Conservation (phyloP, 1,139 yeast species). For the Yamadazyma pseudoaaseri region DNA sequence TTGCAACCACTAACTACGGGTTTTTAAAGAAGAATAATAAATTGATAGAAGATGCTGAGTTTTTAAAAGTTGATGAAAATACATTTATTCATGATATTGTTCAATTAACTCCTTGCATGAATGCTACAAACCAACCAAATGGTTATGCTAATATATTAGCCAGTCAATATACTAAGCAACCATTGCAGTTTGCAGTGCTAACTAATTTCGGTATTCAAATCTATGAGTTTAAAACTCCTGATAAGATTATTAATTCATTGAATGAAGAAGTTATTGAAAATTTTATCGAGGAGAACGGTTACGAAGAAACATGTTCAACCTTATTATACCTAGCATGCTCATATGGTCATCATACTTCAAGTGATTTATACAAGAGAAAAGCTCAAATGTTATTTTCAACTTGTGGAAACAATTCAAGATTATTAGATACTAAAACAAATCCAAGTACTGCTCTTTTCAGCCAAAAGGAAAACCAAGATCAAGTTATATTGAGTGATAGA, state of each 20-base stretch:
- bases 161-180: slow-evolving; percentile 68
- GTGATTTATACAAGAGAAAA: slow-evolving; percentile 46
- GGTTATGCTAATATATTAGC: slow-evolving; percentile 86
- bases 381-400: slow-evolving; percentile 54
- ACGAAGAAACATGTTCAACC: slow-evolving; percentile 80
- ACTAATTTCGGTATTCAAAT: slow-evolving; percentile 78
- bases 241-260: slow-evolving; percentile 67
- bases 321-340: slow-evolving; percentile 82
- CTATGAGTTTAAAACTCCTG: slow-evolving; percentile 77
- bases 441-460: slow-evolving; percentile 6
- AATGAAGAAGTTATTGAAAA: slow-evolving; percentile 56
- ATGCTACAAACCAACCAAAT: slow-evolving; percentile 68
- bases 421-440: slow-evolving; percentile 24
- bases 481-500: slow-evolving; percentile 85
- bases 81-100: slow-evolving; percentile 67
- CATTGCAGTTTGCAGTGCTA: slow-evolving; percentile 73
- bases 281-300: slow-evolving; percentile 49
- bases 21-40: slow-evolving; percentile 68
- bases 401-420: slow-evolving; percentile 54
- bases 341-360: slow-evolving; percentile 51
- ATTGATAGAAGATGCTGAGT: slow-evolving; percentile 80
- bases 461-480: slow-evolving; percentile 39
- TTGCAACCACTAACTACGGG: slow-evolving; percentile 83
- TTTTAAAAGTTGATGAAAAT: slow-evolving; percentile 47
- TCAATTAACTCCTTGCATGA: slow-evolving; percentile 66